Evolutionary conservation across 2,329 filamentous ascomycete species (phyloP), one percentile per base, ranked within the genome.

Genomic region (Graphilbum ipis-grandicollis): DNA sequence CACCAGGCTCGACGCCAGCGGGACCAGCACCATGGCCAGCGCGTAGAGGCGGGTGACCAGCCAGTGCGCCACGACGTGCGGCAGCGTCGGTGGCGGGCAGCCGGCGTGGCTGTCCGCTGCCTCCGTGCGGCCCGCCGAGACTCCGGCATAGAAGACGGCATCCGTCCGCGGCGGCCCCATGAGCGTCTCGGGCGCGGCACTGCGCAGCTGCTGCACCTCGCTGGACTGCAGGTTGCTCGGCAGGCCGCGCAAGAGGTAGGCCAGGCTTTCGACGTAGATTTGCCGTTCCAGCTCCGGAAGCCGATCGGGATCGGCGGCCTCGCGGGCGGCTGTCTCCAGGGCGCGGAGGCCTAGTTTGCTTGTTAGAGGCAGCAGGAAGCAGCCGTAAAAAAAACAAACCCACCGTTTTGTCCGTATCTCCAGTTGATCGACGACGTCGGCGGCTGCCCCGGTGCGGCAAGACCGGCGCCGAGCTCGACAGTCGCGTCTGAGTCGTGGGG

Each of bases 231-330:
- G 61, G 35, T 76, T 59, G 2, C 53, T 42, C 0, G 76, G 76
- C 0, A 80, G 59, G 8, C 68, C 75, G 41, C 65, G 65, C n/a
- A 80, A 59, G 19, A 80, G 58, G 50, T 78, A 78, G 3, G 67
- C 65, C 4, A 77, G 53, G 40, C 71, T 66, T 45, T 79, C 70
- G 34, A 80, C 54, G 51, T 78, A 80, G 9, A 76, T 61, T 43
- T 71, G 69, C 19, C 75, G 64, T 35, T 69, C 66, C 45, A 72
- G 64, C n/a, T 52, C 47, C n/a, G 43, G 43, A 5, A 44, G 34
- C 13, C 44, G 43, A 31, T 43, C 41, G n/a, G 41, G 42, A 17
- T 46, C 39, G 34, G 34, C 34, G n/a, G 44, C 43, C 33, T 44
- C 43, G 12, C 37, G 38, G 15, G 41, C 17, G 4, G 44, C 44